A percentile compares a stretch with the other conserved stretches of the same genome.
phyloP scores from a whole-genome alignment of 805 yeast species.

The Kluyveromyces nonfermentans region DNA sequence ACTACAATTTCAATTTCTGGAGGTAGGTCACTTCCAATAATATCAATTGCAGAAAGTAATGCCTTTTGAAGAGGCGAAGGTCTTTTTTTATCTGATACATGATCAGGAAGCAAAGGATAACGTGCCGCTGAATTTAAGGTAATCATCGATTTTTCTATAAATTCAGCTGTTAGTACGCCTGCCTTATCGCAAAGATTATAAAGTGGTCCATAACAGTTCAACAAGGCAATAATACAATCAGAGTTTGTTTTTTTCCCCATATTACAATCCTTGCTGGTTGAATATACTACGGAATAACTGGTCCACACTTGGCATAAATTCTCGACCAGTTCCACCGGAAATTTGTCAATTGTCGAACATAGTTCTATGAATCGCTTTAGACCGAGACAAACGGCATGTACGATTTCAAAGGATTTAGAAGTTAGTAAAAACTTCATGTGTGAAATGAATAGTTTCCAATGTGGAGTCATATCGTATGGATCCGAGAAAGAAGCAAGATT shows the following conservation, averaged over 20 bases:
- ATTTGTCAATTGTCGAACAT: conserved; percentile 28
- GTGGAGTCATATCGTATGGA: conserved; percentile 17
- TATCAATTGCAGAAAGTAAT: conserved; percentile 41
- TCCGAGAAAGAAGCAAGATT: conserved; percentile 35
- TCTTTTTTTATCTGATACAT: conserved; percentile 42
- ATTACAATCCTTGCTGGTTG: conserved; percentile 27
- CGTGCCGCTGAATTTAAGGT: conserved; percentile 56
- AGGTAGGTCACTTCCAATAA: conserved; percentile 24
- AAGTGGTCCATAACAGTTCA: conserved; percentile 44
- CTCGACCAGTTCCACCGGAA: conserved; percentile 26
- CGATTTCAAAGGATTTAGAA: conserved; percentile 33
- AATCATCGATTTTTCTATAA: conserved; percentile 43
- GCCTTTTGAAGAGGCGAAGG: conserved; percentile 57
- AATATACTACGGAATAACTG: conserved; percentile 36
- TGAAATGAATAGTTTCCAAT: conserved; percentile 50
- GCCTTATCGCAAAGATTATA: conserved; percentile 30
- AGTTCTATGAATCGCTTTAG: conserved; percentile 46
- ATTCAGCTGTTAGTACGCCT: conserved; percentile 26
- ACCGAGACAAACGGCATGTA: conserved; percentile 43
- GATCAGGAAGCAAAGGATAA: conserved; percentile 62
- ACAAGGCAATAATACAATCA: conserved; percentile 48
- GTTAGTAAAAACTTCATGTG: conserved; percentile 38
- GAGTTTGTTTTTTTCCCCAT: conserved; percentile 36
- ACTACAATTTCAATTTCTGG: conserved; percentile 35
- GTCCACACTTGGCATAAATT: conserved; percentile 45